A percentile compares a stretch with the other conserved stretches of the same genome.
These are phyloP conservation scores for Cyberlindnera xylosilytica DNA, from an alignment of 805 yeast genomes.

Conservation along the genomic window DNA sequence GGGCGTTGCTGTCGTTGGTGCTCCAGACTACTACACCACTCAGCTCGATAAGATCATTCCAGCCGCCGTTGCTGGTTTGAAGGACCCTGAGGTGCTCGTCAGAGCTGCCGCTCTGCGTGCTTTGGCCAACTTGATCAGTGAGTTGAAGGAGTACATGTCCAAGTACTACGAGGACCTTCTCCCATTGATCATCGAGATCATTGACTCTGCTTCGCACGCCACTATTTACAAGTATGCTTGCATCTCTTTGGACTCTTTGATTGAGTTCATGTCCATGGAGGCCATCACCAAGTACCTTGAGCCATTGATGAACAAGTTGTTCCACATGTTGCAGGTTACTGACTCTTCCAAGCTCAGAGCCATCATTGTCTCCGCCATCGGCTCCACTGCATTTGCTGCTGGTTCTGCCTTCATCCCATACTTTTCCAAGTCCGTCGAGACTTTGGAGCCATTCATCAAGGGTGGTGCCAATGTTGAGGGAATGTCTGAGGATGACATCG, in stretches of 20 bases:
- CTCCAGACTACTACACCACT: conserved; percentile 85
- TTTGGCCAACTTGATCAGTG: conserved; percentile 72
- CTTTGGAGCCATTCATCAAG: conserved; percentile 77
- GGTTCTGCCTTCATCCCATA: conserved; percentile 86
- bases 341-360: conserved; percentile 67
- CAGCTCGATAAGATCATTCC: conserved; percentile 75
- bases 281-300: conserved; percentile 79
- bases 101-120: conserved; percentile 84
- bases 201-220: conserved; percentile 80
- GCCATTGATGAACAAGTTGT: conserved; percentile 85
- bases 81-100: conserved; percentile 71
- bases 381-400: conserved; percentile 94
- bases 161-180: conserved; percentile 78
- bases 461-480: conserved; percentile 68
- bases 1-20: conserved; percentile 84
- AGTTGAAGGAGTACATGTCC: conserved; percentile 81
- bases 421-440: conserved; percentile 76
- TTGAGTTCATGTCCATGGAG: conserved; percentile 88
- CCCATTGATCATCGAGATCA: conserved; percentile 82
- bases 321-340: conserved; percentile 77
- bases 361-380: conserved; percentile 90
- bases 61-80: conserved; percentile 69
- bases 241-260: conserved; percentile 82
- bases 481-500: conserved; percentile 83
- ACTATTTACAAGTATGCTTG: conserved; percentile 90